Conservation (phyloP, 352 stramenopile species). For the Phytophthora chlamydospora region DNA sequence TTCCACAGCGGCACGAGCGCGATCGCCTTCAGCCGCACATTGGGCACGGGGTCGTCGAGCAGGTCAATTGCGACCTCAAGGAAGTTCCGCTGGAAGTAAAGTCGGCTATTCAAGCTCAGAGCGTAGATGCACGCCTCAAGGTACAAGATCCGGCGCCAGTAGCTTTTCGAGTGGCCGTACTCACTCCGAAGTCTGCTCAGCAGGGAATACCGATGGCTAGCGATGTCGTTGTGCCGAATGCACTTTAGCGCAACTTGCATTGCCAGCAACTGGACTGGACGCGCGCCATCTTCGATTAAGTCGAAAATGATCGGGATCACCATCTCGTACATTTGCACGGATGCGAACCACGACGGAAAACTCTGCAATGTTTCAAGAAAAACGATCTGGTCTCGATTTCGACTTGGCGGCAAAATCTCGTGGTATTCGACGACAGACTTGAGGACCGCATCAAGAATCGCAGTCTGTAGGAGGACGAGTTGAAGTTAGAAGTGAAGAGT, state of each 20-base stretch:
- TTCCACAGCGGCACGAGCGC: slow-evolving; percentile 72
- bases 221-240: slow-evolving; percentile 72
- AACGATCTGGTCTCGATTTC: slow-evolving; percentile 70
- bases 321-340: slow-evolving; percentile 72
- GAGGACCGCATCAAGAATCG: slow-evolving; percentile 59
- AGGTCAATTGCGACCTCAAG: slow-evolving; percentile 79
- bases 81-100: slow-evolving; percentile 81
- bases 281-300: slow-evolving; percentile 75
- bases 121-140: slow-evolving; percentile 73
- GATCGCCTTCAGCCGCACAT: slow-evolving; percentile 77
- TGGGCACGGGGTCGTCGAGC: slow-evolving; percentile 74
- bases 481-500: neutral
- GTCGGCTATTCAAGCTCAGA: slow-evolving; percentile 65
- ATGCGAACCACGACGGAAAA: slow-evolving; percentile 65
- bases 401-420: slow-evolving; percentile 61
- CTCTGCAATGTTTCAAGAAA: slow-evolving; percentile 70
- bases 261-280: slow-evolving; percentile 72
- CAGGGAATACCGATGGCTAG: slow-evolving; percentile 72
- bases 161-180: slow-evolving; percentile 76
- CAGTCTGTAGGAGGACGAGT: slow-evolving; percentile 27
- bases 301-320: slow-evolving; percentile 82
- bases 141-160: slow-evolving; percentile 78
- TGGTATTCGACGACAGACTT: slow-evolving; percentile 82
- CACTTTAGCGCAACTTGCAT: slow-evolving; percentile 70
- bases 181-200: slow-evolving; percentile 72